Percentiles rank a stretch among this genome's conserved stretches.
These are phyloP conservation scores for Falciphora oryzae DNA, from an alignment of 2,329 filamentous ascomycete genomes.

Conservation along the genomic window DNA sequence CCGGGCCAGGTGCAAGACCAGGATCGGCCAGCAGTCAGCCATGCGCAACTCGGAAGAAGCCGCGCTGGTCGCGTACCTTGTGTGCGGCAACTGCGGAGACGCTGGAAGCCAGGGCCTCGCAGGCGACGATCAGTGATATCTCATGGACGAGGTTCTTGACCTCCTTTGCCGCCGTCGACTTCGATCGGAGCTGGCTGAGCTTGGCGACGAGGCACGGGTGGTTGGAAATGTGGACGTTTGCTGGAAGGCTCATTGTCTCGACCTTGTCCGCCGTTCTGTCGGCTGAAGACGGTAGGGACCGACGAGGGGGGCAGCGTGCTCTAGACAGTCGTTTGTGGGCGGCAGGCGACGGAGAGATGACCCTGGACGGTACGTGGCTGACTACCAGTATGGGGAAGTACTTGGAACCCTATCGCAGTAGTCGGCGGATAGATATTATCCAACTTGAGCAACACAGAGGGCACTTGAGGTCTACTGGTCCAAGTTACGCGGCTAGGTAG, in stretches of 20 bases:
- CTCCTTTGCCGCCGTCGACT: constrained; percentile 62
- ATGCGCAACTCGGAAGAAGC: neutral
- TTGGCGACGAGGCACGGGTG: constrained; percentile 87
- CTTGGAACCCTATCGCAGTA: too few species aligned
- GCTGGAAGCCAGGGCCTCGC: constrained; percentile 67
- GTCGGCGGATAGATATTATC: too few species aligned
- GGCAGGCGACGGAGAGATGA: too few species aligned
- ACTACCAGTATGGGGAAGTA: too few species aligned
- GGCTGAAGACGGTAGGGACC: neutral
- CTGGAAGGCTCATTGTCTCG: constrained; percentile 30
- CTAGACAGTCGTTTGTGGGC: too few species aligned
- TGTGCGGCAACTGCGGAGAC: constrained; percentile 53
- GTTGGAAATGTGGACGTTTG: constrained; percentile 69
- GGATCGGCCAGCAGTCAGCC: neutral
- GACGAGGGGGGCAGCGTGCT: neutral
- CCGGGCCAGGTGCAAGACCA: neutral
- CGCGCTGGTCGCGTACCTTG: constrained; percentile 46
- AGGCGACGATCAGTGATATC: constrained; percentile 74
- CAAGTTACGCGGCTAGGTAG: too few species aligned
- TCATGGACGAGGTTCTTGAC: constrained; percentile 81
- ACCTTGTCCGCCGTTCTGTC: neutral
- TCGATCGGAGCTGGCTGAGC: constrained; percentile 80
- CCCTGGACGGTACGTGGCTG: too few species aligned
- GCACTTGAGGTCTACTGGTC: too few species aligned
- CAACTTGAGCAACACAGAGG: too few species aligned